Percentiles rank a stretch among this genome's conserved stretches.
These are phyloP conservation scores for Pachyrhizus erosus DNA, from an alignment of 306 rosid genomes.

Conservation along the genomic window DNA sequence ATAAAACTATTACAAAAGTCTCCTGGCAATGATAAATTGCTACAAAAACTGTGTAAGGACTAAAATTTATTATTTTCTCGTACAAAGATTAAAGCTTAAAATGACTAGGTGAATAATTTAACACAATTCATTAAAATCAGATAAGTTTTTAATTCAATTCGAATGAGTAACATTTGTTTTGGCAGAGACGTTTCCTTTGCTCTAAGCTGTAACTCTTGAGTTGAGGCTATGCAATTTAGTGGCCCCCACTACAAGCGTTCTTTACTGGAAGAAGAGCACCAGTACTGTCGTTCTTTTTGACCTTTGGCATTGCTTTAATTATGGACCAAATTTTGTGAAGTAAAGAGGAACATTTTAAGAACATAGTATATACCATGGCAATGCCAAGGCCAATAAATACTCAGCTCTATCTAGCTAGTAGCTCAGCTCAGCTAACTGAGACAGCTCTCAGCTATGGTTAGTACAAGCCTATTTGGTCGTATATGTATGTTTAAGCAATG, in stretches of 20 bases:
- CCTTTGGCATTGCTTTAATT: neutral
- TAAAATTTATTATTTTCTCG: too few species aligned
- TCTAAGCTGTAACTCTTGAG: neutral
- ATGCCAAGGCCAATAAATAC: neutral
- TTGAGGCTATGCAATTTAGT: neutral
- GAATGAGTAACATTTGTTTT: too few species aligned
- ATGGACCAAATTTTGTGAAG: neutral
- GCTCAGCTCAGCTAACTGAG: conserved; percentile 10
- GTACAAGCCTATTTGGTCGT: neutral
- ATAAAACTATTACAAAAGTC: too few species aligned
- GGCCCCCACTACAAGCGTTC: neutral
- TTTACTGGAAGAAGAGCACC: too few species aligned
- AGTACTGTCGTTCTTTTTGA: conserved; percentile 38
- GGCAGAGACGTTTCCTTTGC: neutral
- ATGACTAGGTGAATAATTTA: too few species aligned
- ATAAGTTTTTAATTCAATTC: too few species aligned
- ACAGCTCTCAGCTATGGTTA: conserved; percentile 13
- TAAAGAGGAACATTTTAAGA: neutral
- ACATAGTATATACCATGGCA: neutral
- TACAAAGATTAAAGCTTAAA: too few species aligned
- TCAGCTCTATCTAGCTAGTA: neutral
- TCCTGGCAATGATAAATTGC: too few species aligned
- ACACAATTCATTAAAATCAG: too few species aligned
- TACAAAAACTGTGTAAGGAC: too few species aligned
- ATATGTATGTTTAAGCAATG: neutral